A percentile compares a stretch with the other conserved stretches of the same genome.
phyloP scores from a whole-genome alignment of 2,329 filamentous ascomycete species.

The Cyclaneusma minus region DNA sequence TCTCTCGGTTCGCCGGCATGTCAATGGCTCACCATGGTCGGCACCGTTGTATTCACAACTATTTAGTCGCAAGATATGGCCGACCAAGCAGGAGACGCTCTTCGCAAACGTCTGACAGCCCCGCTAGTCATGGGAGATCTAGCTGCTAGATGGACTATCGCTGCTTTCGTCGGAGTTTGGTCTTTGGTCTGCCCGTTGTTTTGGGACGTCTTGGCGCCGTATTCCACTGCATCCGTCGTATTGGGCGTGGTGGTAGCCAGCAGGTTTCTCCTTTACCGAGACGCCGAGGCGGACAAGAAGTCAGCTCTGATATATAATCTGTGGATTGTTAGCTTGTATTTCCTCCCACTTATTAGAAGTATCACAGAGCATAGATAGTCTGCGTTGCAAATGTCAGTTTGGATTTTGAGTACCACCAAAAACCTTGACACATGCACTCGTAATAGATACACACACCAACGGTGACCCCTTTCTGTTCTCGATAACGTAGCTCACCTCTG shows the following conservation, averaged over 20 bases:
- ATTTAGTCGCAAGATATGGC: constrained; percentile 14
- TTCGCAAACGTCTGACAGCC: constrained; percentile 8
- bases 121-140: constrained; percentile 10
- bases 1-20: neutral
- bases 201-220: constrained; percentile 3
- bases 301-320: constrained; percentile 15
- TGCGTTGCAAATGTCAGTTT: too few relatives aligned
- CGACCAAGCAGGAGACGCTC: constrained; percentile 12
- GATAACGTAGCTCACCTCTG: too few relatives aligned
- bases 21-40: constrained; percentile 8
- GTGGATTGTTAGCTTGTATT: constrained; percentile 12
- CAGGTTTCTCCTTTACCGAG: constrained; percentile 3
- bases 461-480: too few relatives aligned
- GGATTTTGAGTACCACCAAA: too few relatives aligned
- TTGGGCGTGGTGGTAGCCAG: constrained; percentile 1
- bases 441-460: too few relatives aligned
- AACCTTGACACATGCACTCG: too few relatives aligned
- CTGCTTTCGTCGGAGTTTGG: constrained; percentile 7
- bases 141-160: constrained; percentile 6
- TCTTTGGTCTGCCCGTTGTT: constrained; percentile 6
- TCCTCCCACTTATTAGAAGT: constrained; percentile 10
- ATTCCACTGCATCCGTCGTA: constrained; percentile 3
- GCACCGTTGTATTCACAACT: constrained; percentile 9
- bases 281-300: constrained; percentile 7
- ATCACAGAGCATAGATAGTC: too few relatives aligned